phyloP scores from a whole-genome alignment of 148 eudicot species.

The Vaccinium myrtillus region DNA sequence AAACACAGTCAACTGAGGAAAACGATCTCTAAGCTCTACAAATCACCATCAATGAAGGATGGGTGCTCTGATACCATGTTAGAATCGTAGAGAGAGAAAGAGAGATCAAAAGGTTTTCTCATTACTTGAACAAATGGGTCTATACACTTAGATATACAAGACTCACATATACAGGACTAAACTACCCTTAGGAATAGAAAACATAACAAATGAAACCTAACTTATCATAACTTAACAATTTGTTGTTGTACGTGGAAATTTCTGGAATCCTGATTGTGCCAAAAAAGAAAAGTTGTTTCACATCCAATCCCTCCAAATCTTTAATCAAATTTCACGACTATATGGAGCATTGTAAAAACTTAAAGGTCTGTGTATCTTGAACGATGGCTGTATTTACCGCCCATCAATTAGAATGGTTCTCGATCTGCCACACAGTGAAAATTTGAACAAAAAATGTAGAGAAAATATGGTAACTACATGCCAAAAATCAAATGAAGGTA shows the following conservation, averaged over 20 bases:
- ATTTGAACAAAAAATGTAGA: neutral
- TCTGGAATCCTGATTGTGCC: neutral
- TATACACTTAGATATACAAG: too few relatives aligned
- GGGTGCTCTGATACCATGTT: too few relatives aligned
- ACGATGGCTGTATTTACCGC: neutral
- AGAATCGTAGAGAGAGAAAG: too few relatives aligned
- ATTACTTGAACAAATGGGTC: too few relatives aligned
- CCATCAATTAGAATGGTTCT: neutral
- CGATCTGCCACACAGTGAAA: neutral
- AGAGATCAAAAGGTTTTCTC: too few relatives aligned
- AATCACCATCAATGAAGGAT: too few relatives aligned
- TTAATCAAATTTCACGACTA: neutral
- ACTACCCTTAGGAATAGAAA: too few relatives aligned
- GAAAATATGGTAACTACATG: neutral
- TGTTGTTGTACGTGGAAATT: neutral
- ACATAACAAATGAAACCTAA: too few relatives aligned
- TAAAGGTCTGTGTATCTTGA: neutral
- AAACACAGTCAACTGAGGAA: too few relatives aligned
- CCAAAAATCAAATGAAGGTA: neutral
- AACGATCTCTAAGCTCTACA: too few relatives aligned
- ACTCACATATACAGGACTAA: too few relatives aligned
- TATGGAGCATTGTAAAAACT: neutral
- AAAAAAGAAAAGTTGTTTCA: neutral
- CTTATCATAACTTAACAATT: too few relatives aligned
- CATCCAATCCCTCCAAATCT: neutral